Evolutionary conservation across 2,329 filamentous ascomycete genomes (phyloP), one percentile per base, ranked within the genome.

Genomic region (Pseudogymnoascus sp.): DNA sequence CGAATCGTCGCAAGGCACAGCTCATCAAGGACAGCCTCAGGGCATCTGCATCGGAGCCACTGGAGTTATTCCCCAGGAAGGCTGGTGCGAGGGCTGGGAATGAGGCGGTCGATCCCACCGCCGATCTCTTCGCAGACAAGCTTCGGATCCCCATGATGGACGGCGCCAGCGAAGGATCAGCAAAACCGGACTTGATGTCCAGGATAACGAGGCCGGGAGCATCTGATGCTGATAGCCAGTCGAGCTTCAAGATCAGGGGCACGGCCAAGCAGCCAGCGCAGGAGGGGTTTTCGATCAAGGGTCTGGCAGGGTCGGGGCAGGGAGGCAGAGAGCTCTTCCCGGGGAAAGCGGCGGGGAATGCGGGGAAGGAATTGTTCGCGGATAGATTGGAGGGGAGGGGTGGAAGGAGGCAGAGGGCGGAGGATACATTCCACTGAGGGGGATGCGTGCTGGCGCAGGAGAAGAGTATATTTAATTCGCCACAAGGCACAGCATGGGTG

Each of bases 321-420:
- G 77, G 68, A 6, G 81, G 79, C 2, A 86, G 82, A 65, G 88
- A 91, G 71, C 72, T 91, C 18, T 91, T 91, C 67, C 88, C 88
- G 0, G 78, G 79, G 14, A 87, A 84, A 65, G 81, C 84, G 47
- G 77, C 76, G 25, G 71, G 65, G 65, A 89, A 90, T 69, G 74
- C 80, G 2, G 84, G 83, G 58, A 90, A 89, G 72, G 88, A 91
- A 70, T 72, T 90, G 14, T 89, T 91, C 67, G 79, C 80, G 1
- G 81, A 84, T 62, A 84, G 76, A 64, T 69, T 84, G 25, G 80
- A 83, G 60, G 82, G 81, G 2, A 77, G 84, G 64, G 78, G 81
- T 12, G 78, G 79, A 62, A 79, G 77, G 64, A 81, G 89, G 65
- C 83, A 87, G 67, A 85, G 78, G 69, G 89, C 89, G 0, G 86